Evolutionary conservation across 2,329 filamentous ascomycete species (phyloP).

Genomic region (Lachnellula cervina): DNA sequence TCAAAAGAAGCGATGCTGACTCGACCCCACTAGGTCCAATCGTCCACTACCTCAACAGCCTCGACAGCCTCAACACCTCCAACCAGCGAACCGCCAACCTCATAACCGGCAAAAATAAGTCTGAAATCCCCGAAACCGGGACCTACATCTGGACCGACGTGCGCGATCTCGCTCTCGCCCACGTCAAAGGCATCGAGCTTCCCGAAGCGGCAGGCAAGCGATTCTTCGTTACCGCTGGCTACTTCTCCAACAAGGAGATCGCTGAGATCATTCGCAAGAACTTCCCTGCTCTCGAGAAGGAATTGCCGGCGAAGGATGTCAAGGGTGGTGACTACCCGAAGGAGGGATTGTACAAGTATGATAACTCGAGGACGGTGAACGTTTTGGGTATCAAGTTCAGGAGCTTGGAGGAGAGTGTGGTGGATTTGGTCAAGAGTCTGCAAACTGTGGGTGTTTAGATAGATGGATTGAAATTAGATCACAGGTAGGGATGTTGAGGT

Average conservation of each 20-base stretch:
- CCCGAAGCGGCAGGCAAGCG: constrained; percentile 55
- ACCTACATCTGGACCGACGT: constrained; percentile 58
- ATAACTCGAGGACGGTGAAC: constrained; percentile 50
- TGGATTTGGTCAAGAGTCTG: constrained; percentile 50
- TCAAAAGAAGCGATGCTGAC: not conserved
- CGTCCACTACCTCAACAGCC: constrained; percentile 56
- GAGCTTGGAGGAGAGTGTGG: constrained; percentile 52
- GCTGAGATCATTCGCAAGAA: constrained; percentile 50
- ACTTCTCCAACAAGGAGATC: constrained; percentile 58
- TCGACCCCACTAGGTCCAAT: constrained; percentile 47
- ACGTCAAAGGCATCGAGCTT: constrained; percentile 55
- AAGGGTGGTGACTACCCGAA: constrained; percentile 32
- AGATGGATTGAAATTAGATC: not conserved
- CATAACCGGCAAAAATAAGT: constrained; percentile 56
- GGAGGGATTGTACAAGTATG: constrained; percentile 46
- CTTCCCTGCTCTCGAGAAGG: constrained; percentile 47
- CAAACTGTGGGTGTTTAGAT: constrained; percentile 24
- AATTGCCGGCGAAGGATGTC: constrained; percentile 41
- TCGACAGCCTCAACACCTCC: constrained; percentile 66
- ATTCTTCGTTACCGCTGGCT: constrained; percentile 57
- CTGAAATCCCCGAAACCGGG: constrained; percentile 52
- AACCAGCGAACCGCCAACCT: constrained; percentile 63
- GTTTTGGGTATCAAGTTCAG: constrained; percentile 57
- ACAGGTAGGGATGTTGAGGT: too few species aligned
- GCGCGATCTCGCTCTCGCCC: constrained; percentile 56